Evolutionary conservation across 2,329 filamentous ascomycete genomes (phyloP).

Genomic region (Curvularia eragrostidis): DNA sequence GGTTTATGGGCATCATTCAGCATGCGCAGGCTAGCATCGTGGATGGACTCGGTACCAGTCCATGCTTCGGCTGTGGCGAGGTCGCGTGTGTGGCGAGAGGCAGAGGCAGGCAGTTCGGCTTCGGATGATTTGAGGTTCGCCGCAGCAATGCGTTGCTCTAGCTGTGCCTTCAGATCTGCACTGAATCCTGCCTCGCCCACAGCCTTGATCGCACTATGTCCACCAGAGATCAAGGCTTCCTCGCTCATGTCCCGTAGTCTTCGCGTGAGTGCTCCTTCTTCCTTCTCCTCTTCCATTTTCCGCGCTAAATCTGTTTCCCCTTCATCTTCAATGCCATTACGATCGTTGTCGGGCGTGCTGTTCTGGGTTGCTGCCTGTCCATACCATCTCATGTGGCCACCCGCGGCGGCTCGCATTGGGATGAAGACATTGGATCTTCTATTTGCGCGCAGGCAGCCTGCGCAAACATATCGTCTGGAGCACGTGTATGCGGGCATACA

Average conservation of each 20-base stretch:
- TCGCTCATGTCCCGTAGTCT: constrained; percentile 67
- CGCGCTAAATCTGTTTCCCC: neutral
- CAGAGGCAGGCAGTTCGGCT: constrained; percentile 63
- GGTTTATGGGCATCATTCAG: constrained; percentile 68
- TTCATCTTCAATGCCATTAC: constrained; percentile 25
- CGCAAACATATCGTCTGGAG: constrained; percentile 41
- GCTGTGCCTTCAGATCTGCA: constrained; percentile 63
- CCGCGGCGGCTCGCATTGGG: constrained; percentile 15
- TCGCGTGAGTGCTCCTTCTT: constrained; percentile 64
- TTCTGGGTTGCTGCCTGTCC: constrained; percentile 29
- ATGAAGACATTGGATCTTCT: constrained; percentile 18
- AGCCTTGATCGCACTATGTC: constrained; percentile 61
- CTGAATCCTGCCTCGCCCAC: constrained; percentile 69
- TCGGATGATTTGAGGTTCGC: constrained; percentile 64
- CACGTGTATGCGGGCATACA: constrained; percentile 41
- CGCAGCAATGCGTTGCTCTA: constrained; percentile 65
- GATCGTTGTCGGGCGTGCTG: constrained; percentile 19
- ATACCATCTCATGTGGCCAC: constrained; percentile 27
- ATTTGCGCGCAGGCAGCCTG: constrained; percentile 51
- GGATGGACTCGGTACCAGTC: constrained; percentile 76
- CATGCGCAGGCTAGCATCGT: constrained; percentile 84
- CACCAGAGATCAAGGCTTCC: constrained; percentile 62
- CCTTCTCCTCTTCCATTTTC: constrained; percentile 21
- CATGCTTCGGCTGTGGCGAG: constrained; percentile 74
- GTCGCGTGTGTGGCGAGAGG: constrained; percentile 71